Evolutionary conservation across 2,329 filamentous ascomycete species (phyloP).

Genomic region (Sporothrix curviconia): DNA sequence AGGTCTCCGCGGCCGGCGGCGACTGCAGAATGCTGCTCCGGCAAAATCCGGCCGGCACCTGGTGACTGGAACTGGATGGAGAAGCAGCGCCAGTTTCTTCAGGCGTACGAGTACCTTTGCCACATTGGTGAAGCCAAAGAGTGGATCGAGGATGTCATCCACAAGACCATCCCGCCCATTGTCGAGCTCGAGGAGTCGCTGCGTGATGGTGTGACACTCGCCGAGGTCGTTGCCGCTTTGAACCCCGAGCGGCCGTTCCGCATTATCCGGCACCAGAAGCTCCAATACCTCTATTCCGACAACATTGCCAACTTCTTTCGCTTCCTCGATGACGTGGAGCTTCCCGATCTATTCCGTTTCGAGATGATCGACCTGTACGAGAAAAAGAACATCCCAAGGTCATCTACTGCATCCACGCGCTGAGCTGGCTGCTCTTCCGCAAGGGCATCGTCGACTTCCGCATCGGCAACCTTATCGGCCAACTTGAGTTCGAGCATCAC

Average conservation of each 20-base stretch:
- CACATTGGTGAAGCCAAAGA: slow-evolving; percentile 98
- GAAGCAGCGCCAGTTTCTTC: slow-evolving; percentile 89
- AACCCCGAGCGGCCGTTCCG: slow-evolving; percentile 68
- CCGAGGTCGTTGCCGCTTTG: slow-evolving; percentile 86
- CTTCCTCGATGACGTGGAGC: slow-evolving; percentile 81
- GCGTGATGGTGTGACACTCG: slow-evolving; percentile 86
- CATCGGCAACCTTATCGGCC: slow-evolving; percentile 92
- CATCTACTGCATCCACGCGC: slow-evolving; percentile 95
- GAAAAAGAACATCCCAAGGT: slow-evolving; percentile 99
- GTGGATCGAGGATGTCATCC: slow-evolving; percentile 91
- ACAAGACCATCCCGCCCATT: slow-evolving; percentile 80
- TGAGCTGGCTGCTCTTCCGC: slow-evolving; percentile 94
- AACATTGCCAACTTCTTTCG: slow-evolving; percentile 96
- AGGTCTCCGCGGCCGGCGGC: slow-evolving; percentile 76
- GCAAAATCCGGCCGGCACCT: slow-evolving; percentile 55
- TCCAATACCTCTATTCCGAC: slow-evolving; percentile 94
- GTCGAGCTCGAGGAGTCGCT: slow-evolving; percentile 90
- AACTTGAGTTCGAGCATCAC: slow-evolving; percentile 95
- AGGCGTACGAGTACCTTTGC: slow-evolving; percentile 97
- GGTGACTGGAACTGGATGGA: slow-evolving; percentile 96
- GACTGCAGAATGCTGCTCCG: slow-evolving; percentile 58
- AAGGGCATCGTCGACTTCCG: slow-evolving; percentile 93
- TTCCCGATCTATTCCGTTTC: slow-evolving; percentile 94
- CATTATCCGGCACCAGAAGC: slow-evolving; percentile 77
- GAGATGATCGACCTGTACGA: slow-evolving; percentile 97